phyloP scores from a whole-genome alignment of 495 filamentous ascomycete species.

The Chaetomium cochliodes region DNA sequence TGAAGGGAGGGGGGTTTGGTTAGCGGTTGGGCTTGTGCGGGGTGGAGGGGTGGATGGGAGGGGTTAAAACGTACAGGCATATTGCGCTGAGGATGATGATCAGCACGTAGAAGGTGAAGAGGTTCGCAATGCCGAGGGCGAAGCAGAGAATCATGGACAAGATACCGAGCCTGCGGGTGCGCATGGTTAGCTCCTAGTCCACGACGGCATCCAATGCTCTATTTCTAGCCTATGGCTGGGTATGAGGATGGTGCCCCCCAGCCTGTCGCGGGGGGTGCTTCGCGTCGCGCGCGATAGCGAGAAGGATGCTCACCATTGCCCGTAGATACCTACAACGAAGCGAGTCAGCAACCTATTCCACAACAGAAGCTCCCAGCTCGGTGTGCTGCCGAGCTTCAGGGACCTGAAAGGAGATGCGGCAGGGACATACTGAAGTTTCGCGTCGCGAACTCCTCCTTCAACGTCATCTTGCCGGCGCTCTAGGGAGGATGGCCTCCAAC shows the following conservation, averaged over 20 bases:
- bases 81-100: conserved; percentile 80
- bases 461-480: conserved; percentile 45
- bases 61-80: conserved; percentile 66
- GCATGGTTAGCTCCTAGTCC: not conserved
- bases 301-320: conserved; percentile 80
- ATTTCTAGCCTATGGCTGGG: not conserved
- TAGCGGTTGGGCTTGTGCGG: conserved; percentile 29
- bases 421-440: conserved; percentile 91
- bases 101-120: conserved; percentile 60
- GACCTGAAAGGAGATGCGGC: conserved; percentile 26
- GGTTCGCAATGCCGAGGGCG: conserved; percentile 89
- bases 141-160: conserved; percentile 93
- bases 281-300: conserved; percentile 11
- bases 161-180: conserved; percentile 79
- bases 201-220: not conserved
- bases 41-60: conserved; percentile 50
- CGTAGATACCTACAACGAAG: conserved; percentile 80
- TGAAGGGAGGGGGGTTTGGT: conserved; percentile 39
- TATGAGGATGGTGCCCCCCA: not conserved
- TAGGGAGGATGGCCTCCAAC: not conserved
- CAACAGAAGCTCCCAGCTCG: conserved; percentile 6
- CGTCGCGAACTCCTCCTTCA: conserved; percentile 78
- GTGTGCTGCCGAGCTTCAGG: not conserved
- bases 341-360: conserved; percentile 29
- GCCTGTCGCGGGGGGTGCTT: not conserved